Evolutionary conservation across 2,329 filamentous ascomycete genomes (phyloP).

Genomic region (Sordariomycetes sp.): DNA sequence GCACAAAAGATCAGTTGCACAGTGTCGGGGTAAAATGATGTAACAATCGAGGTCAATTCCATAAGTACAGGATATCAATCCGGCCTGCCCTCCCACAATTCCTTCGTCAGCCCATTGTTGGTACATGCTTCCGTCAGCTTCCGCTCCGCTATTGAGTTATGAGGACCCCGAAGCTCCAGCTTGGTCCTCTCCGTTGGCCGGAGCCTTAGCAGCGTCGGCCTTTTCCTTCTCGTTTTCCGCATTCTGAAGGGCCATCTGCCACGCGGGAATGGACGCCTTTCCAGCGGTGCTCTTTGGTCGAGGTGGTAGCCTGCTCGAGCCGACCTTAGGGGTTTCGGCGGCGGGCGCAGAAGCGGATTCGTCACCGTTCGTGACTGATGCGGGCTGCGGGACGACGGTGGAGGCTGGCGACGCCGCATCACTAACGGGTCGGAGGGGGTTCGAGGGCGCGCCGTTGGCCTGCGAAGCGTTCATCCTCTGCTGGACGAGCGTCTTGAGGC

Average conservation of each 20-base stretch:
- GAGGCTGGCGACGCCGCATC: slow-evolving; percentile 2
- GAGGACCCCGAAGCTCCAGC: neutral
- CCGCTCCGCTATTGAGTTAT: too few species aligned
- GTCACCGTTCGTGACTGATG: slow-evolving; percentile 9
- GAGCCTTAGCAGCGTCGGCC: neutral
- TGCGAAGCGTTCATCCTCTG: slow-evolving; percentile 45
- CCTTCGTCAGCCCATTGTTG: too few species aligned
- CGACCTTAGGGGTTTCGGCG: slow-evolving; percentile 14
- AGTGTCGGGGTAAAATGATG: too few species aligned
- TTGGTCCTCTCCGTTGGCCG: slow-evolving; percentile 2
- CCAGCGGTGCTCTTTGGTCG: slow-evolving; percentile 44
- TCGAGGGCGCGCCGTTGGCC: slow-evolving; percentile 14
- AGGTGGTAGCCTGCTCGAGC: slow-evolving; percentile 38
- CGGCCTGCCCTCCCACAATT: too few species aligned
- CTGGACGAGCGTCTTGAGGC: slow-evolving; percentile 77
- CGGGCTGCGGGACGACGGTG: slow-evolving; percentile 4
- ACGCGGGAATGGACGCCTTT: slow-evolving; percentile 67
- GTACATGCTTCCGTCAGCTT: too few species aligned
- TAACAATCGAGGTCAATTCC: too few species aligned
- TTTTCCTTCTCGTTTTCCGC: slow-evolving; percentile 38
- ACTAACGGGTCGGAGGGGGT: slow-evolving; percentile 14
- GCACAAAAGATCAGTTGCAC: too few species aligned
- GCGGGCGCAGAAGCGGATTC: neutral
- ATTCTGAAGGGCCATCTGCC: slow-evolving; percentile 66
- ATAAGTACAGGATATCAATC: too few species aligned